Evolutionary conservation across 495 filamentous ascomycete genomes (phyloP), one percentile per base, ranked within the genome.

Genomic region (Penicillium macrosclerotiorum): DNA sequence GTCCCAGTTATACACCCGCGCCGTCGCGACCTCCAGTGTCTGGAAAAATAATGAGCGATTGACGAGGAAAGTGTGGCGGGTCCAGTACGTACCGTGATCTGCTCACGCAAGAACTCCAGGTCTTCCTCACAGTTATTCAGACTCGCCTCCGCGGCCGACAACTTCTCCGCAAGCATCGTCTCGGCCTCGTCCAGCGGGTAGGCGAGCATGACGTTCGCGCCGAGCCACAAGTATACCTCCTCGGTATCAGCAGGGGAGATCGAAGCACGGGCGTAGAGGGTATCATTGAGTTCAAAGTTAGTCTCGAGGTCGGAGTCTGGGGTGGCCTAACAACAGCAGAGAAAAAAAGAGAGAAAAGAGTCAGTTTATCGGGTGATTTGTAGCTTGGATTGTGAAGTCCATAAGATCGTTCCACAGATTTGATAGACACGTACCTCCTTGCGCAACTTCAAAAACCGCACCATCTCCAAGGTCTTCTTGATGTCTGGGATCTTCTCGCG

Each of bases 1-100:
- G 60, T 98, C 93, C 89, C 92, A 96, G 64, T 98, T 98, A 65
- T 97, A 98, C n/a, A 98, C 88, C 44, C 94, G 76, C 16, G 93
- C 93, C 13, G 90, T 90, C 9, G 93, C 93, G 29, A 98, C 93
- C 67, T 98, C 93, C 68, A 98, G 80, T 1, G 93, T 98, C 89
- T 95, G 54, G 9, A 16, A 54, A 23, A 19, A 3, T 7, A 37
- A 42, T 20, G 20, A 35, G 19, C 25, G 8, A 35, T 23, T 11
- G 40, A 40, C 27, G 8, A 5, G 1, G 3, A 11, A 42, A 19
- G 13, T 33, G 3, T n/a, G n/a, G 34, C 16, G 48, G 13, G 35
- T 14, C 45, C 7, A 37, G 13, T 9, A 66, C 79, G 44, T 74
- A 94, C 90, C 59, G 93, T 98, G 58, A 97, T 93, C 74, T 98